A percentile compares a stretch with the other conserved stretches of the same genome.
phyloP scores from a whole-genome alignment of 768 basidiomycete species.

The Kockovaella imperatae region DNA sequence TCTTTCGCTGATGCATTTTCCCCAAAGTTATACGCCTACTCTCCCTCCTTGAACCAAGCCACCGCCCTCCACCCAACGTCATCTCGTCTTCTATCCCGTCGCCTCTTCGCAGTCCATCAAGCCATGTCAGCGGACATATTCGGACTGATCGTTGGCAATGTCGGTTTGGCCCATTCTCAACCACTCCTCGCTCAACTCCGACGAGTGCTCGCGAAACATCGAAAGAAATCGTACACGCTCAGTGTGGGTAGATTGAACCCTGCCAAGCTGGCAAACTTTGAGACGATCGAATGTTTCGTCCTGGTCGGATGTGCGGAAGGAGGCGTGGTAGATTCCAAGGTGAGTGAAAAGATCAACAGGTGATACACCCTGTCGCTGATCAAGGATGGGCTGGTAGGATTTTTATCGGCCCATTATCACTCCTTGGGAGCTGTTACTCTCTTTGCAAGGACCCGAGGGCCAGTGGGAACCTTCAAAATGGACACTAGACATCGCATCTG shows the following conservation, averaged over 20 bases:
- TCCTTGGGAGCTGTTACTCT: constrained; percentile 80
- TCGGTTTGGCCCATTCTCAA: constrained; percentile 83
- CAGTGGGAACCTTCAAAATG: constrained; percentile 50
- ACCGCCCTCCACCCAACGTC: constrained; percentile 60
- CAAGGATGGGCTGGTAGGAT: too few relatives aligned
- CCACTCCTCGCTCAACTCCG: constrained; percentile 79
- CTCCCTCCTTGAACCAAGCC: constrained; percentile 52
- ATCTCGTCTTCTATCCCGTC: constrained; percentile 77
- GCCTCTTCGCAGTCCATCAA: constrained; percentile 77
- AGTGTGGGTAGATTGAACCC: constrained; percentile 93
- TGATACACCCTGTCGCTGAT: neutral
- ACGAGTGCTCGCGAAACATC: constrained; percentile 54
- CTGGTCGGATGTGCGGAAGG: constrained; percentile 93
- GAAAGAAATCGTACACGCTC: constrained; percentile 89
- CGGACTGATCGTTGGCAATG: constrained; percentile 87
- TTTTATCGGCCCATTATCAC: constrained; percentile 87
- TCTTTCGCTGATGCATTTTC: neutral
- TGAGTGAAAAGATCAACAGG: constrained; percentile 42
- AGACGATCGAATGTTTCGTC: constrained; percentile 92
- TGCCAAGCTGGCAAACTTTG: constrained; percentile 88
- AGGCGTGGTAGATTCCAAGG: constrained; percentile 52
- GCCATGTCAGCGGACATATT: constrained; percentile 89
- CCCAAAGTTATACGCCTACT: constrained; percentile 75
- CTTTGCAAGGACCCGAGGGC: constrained; percentile 70
- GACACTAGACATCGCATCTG: constrained; percentile 63